Base-by-base conservation (phyloP, 495 filamentous ascomycete genomes). In the Thozetella sp. region DNA sequence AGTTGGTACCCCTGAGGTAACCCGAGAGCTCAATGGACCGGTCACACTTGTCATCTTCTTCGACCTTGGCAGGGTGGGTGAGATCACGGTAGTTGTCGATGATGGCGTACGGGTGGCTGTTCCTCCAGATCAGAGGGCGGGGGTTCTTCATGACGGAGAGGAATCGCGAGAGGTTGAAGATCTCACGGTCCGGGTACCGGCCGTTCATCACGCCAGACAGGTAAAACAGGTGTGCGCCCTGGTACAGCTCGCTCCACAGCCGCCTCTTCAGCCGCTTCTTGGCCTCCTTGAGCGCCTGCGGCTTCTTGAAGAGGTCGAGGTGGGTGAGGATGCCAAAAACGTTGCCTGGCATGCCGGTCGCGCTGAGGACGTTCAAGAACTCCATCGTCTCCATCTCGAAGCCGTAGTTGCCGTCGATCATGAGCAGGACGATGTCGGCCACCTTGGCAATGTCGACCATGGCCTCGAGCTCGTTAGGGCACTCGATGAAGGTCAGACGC, bases 381-480 rank as follows among this genome's bases (percentile, higher is more conserved):
- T 99, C 95, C 96, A 99, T 98, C 1, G 95, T 99, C 78, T 99
- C 95, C 95, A 99, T 99, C 77, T 99, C 95, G 67, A 98, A 99
- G 2, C 95, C 95, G 69, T 88, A 99, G 76, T 97, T 97, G 34
- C 93, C 96, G 69, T 99, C 95, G 59, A 99, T 98, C 91, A 99
- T 92, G 25, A 99, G 78, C 24, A 99, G 77, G 2, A 99, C 92
- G 62, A 98, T 97, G 69, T 99, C 95, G 22, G 93, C 94, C 25
- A 99, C 90, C 73, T 99, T 99, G 30, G 94, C 88, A 23, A 97
- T 82, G 76, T 99, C 95, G 60, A 99, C 92, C 90, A 96, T 96
- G 56, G 88, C 90, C 26, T 94, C 93, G 52, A 99, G 85, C 64
- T 98, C 93, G 66, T 93, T 92, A 13, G 96, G 94, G 66, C 92